Percentiles rank a stretch among this genome's conserved stretches.
Conservation (phyloP, 768 basidiomycete genomes). For the Hypsizygus marmoreus region DNA sequence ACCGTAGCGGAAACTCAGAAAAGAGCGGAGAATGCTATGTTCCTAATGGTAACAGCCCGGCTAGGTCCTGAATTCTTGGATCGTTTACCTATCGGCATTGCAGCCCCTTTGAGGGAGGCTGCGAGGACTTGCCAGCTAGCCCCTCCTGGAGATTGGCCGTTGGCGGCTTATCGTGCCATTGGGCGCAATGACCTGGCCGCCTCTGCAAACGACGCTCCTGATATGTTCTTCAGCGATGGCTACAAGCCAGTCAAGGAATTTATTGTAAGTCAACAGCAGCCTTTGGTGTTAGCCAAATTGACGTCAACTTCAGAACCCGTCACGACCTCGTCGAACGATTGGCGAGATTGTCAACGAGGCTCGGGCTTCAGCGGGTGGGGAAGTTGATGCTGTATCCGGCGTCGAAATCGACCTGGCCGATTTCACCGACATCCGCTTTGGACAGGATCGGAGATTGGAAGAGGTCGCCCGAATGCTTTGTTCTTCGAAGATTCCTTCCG, state of each 20-base stretch:
- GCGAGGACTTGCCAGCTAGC: conserved; percentile 80
- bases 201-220: conserved; percentile 49
- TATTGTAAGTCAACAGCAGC: conserved; percentile 39
- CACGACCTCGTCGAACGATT: conserved; percentile 51
- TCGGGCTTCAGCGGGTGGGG: conserved; percentile 51
- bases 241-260: conserved; percentile 61
- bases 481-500: conserved; percentile 68
- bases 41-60: conserved; percentile 50
- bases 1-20: conserved; percentile 52
- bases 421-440: conserved; percentile 84
- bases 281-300: conserved; percentile 5
- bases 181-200: conserved; percentile 77
- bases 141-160: conserved; percentile 74
- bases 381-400: conserved; percentile 62
- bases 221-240: conserved; percentile 49
- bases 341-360: conserved; percentile 52
- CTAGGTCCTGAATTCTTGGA: conserved; percentile 52
- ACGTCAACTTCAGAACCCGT: conserved; percentile 44
- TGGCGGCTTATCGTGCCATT: conserved; percentile 67
- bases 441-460: conserved; percentile 84
- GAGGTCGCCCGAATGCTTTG: conserved; percentile 92
- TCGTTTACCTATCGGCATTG: conserved; percentile 66
- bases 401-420: conserved; percentile 74
- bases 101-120: conserved; percentile 82
- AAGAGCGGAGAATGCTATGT: conserved; percentile 67